Base-by-base conservation (phyloP, 208 protist genomes). In the Polymyxa betae region DNA sequence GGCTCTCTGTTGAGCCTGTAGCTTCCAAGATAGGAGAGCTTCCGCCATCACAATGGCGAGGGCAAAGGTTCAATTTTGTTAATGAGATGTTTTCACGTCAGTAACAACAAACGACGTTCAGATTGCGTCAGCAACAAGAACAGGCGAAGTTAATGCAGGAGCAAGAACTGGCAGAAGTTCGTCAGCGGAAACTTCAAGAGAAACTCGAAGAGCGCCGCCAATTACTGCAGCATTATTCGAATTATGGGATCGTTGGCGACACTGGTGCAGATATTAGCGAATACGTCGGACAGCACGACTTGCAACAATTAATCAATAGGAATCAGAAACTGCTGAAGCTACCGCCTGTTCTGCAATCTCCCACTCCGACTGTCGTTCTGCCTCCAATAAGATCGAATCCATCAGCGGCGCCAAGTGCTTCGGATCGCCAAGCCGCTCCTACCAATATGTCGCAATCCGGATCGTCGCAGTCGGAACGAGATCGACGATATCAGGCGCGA, bases 171-270 rank as follows among this genome's bases (percentile, higher is more conserved):
- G 72, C 16, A 20, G 16, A 35, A 45, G 16, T 45, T 82, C 72
- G 72, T 16, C 5, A 35, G 72, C 72, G 72, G 35, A 5, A n/a
- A 5, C 35, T 40, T 5, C 72, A 43, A 35, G 72, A 82, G n/a
- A n/a, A 5, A 12, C 35, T 45, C 16, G 72, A 82, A 82, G 72
- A 82, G n/a, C 72, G 72, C 5, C n/a, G 72, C 12, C 72, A 82
- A n/a, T n/a, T 82, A n/a, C 5, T 82, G 16, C 35, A 82, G n/a
- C 72, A 82, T 35, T 82, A 82, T n/a, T 45, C n/a, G 16, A 82
- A 82, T 43, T 82, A 82, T 82, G 72, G 72, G n/a, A 82, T 82
- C 16, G n/a, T n/a, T 5, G 16, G 12, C 12, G 16, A 35, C 16
- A 43, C n/a, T 12, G 72, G 16, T n/a, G 5, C 40, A 45, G 72